A percentile compares a stretch with the other conserved stretches of the same genome.
Conservation (phyloP, 2,329 filamentous ascomycete genomes). For the Diplocarpon mali region DNA sequence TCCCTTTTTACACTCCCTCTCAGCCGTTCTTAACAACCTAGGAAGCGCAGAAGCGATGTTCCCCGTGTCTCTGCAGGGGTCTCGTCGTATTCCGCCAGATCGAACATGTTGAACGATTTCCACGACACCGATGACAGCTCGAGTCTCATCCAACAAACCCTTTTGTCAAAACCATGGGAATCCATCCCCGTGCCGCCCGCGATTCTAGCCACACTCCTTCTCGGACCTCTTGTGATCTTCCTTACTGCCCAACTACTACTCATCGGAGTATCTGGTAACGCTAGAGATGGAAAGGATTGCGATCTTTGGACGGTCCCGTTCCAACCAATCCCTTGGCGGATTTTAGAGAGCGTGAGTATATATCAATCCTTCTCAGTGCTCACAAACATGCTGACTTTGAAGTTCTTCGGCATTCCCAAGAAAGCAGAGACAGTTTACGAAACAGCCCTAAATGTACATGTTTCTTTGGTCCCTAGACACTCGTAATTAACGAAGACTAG, state of each 20-base stretch:
- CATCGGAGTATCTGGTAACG: conserved; percentile 6
- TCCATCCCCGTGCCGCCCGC: conserved; percentile 5
- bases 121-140: conserved; percentile 10
- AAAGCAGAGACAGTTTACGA: conserved; percentile 17
- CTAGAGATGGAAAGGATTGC: conserved; percentile 9
- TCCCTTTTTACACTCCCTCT: too few relatives aligned
- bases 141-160: not conserved
- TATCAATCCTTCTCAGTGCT: conserved; percentile 1
- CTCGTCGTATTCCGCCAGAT: not conserved
- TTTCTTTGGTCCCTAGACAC: conserved; percentile 10
- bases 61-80: too few relatives aligned
- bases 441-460: conserved; percentile 18
- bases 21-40: not conserved
- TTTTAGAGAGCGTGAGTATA: not conserved
- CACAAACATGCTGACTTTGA: conserved; percentile 2
- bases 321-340: conserved; percentile 6
- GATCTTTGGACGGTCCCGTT: conserved; percentile 31
- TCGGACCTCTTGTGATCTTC: conserved; percentile 15
- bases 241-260: conserved; percentile 21
- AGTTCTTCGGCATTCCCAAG: conserved; percentile 25
- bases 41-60: too few relatives aligned
- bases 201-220: conserved; percentile 14
- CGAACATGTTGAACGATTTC: conserved; percentile 17
- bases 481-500: conserved; percentile 27
- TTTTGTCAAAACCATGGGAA: conserved; percentile 3